These are phyloP conservation scores for Gnomoniopsis smithogilvyi DNA, from an alignment of 2,329 filamentous ascomycete genomes.

Conservation along the genomic window DNA sequence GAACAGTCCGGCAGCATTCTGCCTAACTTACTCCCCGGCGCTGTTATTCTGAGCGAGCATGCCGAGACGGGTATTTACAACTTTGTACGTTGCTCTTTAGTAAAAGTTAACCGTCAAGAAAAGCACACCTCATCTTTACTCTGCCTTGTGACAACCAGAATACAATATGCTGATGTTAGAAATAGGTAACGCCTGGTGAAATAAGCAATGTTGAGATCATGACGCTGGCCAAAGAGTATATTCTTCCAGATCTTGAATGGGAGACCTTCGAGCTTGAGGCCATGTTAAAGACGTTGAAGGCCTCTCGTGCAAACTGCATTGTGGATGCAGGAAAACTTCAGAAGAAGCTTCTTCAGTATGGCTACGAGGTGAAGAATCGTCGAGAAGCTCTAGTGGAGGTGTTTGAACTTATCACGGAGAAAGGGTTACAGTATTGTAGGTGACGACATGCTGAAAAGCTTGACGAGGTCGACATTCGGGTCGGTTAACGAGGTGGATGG, in stretches of 20 bases:
- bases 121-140: no score
- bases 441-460: no score
- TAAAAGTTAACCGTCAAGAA: no score
- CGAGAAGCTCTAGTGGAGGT: slow-evolving; percentile 12
- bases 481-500: no score
- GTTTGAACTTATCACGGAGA: not conserved
- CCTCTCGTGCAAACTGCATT: slow-evolving; percentile 12
- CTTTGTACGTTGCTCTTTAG: no score
- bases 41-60: slow-evolving; percentile 9
- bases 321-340: slow-evolving; percentile 9
- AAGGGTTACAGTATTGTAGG: no score
- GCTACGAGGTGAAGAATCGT: slow-evolving; percentile 12
- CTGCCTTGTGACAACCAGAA: not conserved
- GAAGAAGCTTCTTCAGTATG: slow-evolving; percentile 8
- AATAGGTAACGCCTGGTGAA: slow-evolving; percentile 2
- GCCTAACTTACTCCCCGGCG: slow-evolving; percentile 13
- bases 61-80: slow-evolving; percentile 15
- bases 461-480: no score
- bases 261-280: slow-evolving; percentile 11
- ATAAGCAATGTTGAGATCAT: slow-evolving; percentile 13
- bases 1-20: slow-evolving; percentile 9
- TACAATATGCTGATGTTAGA: no score
- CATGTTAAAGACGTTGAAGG: slow-evolving; percentile 10
- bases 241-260: slow-evolving; percentile 13
- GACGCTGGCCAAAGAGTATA: slow-evolving; percentile 16